Conservation (phyloP, 2,329 filamentous ascomycete species). For the Neofusicoccum umdonicola region DNA sequence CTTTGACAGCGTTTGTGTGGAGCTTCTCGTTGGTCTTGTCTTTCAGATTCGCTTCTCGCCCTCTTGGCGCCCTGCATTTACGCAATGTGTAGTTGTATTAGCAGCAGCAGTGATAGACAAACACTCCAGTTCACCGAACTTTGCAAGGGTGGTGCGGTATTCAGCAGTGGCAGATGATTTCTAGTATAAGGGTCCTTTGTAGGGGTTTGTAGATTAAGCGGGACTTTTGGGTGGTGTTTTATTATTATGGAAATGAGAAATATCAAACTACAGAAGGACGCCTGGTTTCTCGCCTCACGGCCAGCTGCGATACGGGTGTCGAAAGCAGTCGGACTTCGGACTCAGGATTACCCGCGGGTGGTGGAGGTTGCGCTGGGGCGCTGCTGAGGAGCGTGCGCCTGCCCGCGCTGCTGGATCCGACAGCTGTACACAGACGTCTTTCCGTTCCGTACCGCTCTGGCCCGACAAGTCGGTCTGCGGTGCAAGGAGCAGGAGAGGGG, state of each 20-base stretch:
- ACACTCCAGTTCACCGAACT: neutral
- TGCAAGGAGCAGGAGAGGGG: neutral
- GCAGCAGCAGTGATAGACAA: conserved; percentile 15
- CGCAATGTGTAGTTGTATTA: conserved; percentile 13
- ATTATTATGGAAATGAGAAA: conserved; percentile 7
- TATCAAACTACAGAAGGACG: neutral
- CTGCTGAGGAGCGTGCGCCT: neutral
- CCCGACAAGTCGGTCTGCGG: neutral
- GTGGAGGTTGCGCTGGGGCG: neutral
- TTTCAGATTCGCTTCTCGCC: neutral
- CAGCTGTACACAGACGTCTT: neutral
- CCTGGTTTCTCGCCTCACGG: neutral
- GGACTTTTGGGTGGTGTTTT: neutral
- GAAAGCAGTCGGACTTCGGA: neutral
- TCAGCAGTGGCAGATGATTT: neutral
- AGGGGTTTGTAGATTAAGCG: conserved; percentile 5
- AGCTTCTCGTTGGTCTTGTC: neutral
- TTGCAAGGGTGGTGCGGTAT: neutral
- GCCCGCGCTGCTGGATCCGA: neutral
- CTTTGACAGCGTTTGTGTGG: neutral
- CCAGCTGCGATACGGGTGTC: neutral
- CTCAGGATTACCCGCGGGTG: neutral
- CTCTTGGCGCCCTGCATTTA: neutral
- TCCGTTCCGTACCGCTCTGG: conserved; percentile 5
- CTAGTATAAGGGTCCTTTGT: neutral